Evolutionary conservation across 2,329 filamentous ascomycete species (phyloP).

Genomic region (Amauroascus niger): DNA sequence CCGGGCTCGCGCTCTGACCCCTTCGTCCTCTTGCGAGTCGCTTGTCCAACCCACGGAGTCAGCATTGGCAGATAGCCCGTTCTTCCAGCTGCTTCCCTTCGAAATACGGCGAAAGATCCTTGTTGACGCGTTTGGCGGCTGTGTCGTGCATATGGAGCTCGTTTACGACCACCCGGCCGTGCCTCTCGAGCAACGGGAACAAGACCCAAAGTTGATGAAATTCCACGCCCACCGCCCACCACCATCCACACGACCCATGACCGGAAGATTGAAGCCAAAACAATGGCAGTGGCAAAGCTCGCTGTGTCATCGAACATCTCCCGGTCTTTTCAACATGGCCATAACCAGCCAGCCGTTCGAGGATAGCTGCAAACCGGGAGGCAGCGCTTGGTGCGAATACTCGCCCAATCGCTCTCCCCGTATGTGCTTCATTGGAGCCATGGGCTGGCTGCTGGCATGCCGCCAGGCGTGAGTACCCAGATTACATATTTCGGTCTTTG

Average conservation of each 20-base stretch:
- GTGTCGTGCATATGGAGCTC: background rate
- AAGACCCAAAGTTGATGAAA: background rate
- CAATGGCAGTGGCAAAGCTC: background rate
- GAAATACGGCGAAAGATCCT: background rate
- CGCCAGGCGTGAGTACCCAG: constrained; percentile 24
- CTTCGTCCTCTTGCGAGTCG: no score
- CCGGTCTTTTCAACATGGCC: no score
- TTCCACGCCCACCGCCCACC: background rate
- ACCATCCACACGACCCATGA: no score
- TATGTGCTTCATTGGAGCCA: constrained; percentile 18
- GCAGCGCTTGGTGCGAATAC: background rate
- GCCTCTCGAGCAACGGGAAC: background rate
- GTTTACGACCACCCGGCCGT: background rate
- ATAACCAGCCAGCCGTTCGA: background rate
- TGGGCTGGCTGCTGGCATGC: constrained; percentile 27
- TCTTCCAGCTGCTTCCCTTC: background rate
- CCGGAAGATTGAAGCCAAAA: no score
- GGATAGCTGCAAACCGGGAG: background rate
- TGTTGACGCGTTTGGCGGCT: background rate
- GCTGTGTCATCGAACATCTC: background rate
- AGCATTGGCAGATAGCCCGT: no score
- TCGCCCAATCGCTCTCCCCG: background rate
- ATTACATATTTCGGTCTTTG: background rate
- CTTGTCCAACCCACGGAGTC: no score
- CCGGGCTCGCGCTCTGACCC: no score